phyloP scores from a whole-genome alignment of 495 filamentous ascomycete genomes.

The Niebla homalea region DNA sequence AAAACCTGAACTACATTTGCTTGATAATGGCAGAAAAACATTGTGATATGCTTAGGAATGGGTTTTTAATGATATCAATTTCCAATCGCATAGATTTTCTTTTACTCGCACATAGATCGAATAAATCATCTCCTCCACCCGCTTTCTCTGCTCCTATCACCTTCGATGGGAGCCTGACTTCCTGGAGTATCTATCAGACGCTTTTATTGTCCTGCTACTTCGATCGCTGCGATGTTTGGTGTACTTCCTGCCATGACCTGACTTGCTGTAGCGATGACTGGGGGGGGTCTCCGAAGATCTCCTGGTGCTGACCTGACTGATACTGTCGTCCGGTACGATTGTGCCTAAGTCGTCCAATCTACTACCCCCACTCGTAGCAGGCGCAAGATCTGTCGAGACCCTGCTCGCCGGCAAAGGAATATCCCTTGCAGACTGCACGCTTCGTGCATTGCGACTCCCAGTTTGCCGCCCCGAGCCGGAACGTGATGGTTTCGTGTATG shows the following conservation, averaged over 20 bases:
- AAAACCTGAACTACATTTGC: too few relatives aligned
- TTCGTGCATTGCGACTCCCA: background rate
- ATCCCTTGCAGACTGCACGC: constrained; percentile 16
- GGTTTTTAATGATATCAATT: too few relatives aligned
- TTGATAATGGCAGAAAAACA: too few relatives aligned
- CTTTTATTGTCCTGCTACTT: constrained; percentile 29
- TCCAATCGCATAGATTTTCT: too few relatives aligned
- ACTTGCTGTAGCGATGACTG: background rate
- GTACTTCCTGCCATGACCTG: background rate
- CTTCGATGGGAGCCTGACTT: too few relatives aligned
- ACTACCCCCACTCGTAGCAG: constrained; percentile 14
- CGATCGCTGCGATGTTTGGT: background rate
- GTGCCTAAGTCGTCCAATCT: constrained; percentile 29
- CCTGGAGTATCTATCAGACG: constrained; percentile 4
- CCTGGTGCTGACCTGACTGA: constrained; percentile 47
- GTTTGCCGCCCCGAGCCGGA: background rate
- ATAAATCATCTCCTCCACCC: too few relatives aligned
- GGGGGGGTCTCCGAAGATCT: constrained; percentile 9
- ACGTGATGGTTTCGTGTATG: constrained; percentile 9
- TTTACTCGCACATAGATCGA: too few relatives aligned
- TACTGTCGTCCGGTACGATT: constrained; percentile 51
- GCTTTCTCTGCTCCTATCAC: too few relatives aligned
- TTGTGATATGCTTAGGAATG: too few relatives aligned
- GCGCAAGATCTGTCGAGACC: constrained; percentile 14
- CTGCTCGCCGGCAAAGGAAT: constrained; percentile 38